Percentiles rank a stretch among this genome's conserved stretches.
phyloP scores from a whole-genome alignment of 768 basidiomycete species.

The Serendipita indica region DNA sequence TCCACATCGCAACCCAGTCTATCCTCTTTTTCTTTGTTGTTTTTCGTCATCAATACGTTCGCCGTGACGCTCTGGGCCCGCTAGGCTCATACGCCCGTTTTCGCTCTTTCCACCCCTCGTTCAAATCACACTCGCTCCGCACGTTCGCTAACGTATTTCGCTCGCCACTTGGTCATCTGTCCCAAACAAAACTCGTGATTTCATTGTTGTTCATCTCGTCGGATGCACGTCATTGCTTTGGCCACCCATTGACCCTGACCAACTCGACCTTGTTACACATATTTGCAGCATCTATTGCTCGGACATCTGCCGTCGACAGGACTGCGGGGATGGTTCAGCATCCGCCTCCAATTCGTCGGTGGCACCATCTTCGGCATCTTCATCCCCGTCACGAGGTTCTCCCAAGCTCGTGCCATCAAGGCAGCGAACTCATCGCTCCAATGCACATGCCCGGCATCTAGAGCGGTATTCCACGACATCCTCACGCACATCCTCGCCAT shows the following conservation, averaged over 20 bases:
- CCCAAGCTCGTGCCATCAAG: neutral
- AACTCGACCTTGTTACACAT: neutral
- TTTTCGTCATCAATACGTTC: neutral
- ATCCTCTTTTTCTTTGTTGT: neutral
- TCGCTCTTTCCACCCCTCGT: neutral
- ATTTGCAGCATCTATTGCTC: constrained; percentile 2
- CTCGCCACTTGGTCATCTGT: too few species aligned
- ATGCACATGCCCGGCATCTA: neutral
- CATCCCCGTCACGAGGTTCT: neutral
- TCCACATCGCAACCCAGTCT: too few species aligned
- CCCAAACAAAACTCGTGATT: neutral
- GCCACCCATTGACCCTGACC: neutral
- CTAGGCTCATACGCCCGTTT: neutral
- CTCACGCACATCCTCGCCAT: constrained; percentile 3
- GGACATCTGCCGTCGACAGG: neutral
- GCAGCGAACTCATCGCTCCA: neutral
- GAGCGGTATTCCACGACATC: constrained; percentile 1
- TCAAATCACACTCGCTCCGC: neutral
- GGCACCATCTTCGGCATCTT: constrained; percentile 3
- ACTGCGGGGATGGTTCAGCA: constrained; percentile 1
- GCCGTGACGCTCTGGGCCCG: neutral
- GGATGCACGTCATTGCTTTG: constrained; percentile 6
- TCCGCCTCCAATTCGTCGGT: constrained; percentile 3
- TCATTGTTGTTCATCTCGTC: neutral
- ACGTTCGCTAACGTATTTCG: neutral